These are phyloP conservation scores for Choiromyces venosus DNA, from an alignment of 495 filamentous ascomycete genomes.

Conservation along the genomic window DNA sequence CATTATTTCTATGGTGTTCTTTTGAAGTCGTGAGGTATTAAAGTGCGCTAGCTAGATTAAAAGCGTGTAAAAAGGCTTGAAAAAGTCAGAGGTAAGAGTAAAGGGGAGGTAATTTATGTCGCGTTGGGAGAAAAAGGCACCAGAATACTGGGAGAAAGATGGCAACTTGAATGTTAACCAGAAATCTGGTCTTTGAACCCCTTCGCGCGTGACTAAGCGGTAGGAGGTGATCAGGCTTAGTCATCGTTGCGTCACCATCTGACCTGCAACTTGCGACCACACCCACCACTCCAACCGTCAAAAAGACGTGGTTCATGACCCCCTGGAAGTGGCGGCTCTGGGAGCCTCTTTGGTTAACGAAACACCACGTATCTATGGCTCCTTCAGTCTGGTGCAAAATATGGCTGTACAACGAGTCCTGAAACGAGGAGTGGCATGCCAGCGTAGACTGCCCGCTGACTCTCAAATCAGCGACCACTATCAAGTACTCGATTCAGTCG, in stretches of 20 bases:
- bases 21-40: constrained; percentile 7
- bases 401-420: neutral
- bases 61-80: constrained; percentile 7
- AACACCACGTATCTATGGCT: neutral
- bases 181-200: constrained; percentile 34
- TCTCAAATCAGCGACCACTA: neutral
- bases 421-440: neutral
- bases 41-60: constrained; percentile 2
- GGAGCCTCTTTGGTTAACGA: neutral
- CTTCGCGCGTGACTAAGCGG: constrained; percentile 24
- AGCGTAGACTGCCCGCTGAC: neutral
- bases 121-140: constrained; percentile 5
- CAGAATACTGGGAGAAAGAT: constrained; percentile 13
- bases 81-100: constrained; percentile 1
- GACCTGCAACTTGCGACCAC: neutral
- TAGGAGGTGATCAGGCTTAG: constrained; percentile 8
- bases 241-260: constrained; percentile 21
- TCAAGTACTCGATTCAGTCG: neutral
- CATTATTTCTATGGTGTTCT: constrained; percentile 24
- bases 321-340: neutral
- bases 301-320: constrained; percentile 1
- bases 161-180: constrained; percentile 1
- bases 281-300: neutral
- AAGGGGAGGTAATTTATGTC: constrained; percentile 2
- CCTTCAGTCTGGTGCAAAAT: neutral